Conservation (phyloP, 2,329 filamentous ascomycete species). For the Cryphonectria carpinicola region DNA sequence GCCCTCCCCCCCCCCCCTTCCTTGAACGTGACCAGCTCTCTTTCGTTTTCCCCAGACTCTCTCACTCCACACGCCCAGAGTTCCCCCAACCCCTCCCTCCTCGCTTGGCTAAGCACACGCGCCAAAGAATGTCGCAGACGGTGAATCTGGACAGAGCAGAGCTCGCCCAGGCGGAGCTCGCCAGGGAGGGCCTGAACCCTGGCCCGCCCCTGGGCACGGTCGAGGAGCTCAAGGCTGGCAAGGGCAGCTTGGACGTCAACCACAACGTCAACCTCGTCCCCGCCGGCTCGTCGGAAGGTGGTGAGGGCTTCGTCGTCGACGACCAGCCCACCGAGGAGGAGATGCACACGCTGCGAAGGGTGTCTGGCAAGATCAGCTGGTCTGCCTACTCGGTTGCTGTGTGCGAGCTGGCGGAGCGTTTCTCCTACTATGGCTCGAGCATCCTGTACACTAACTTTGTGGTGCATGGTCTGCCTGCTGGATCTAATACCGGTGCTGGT, state of each 20-base stretch:
- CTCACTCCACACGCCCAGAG: conserved; percentile 3
- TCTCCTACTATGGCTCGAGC: conserved; percentile 76
- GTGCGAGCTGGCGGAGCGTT: conserved; percentile 76
- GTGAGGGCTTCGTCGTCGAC: conserved; percentile 12
- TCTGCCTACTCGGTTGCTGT: conserved; percentile 71
- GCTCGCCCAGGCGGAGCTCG: conserved; percentile 29
- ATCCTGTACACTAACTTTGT: conserved; percentile 72
- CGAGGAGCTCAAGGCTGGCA: conserved; percentile 22
- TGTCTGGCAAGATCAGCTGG: conserved; percentile 68
- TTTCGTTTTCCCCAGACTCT: not conserved
- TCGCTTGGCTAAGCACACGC: not conserved
- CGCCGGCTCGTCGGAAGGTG: conserved; percentile 2
- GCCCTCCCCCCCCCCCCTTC: not conserved
- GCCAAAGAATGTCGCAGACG: conserved; percentile 28
- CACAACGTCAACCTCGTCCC: not conserved
- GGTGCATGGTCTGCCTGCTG: conserved; percentile 56
- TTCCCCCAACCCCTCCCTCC: not conserved
- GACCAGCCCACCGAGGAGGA: conserved; percentile 65
- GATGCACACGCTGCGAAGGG: conserved; percentile 61
- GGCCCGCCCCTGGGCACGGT: conserved; percentile 22
- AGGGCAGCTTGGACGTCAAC: conserved; percentile 22
- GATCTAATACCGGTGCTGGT: conserved; percentile 58
- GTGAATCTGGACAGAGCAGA: conserved; percentile 31
- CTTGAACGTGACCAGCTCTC: not conserved
- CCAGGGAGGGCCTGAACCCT: conserved; percentile 18